These are phyloP conservation scores for Neurospora tetraspora DNA, from an alignment of 495 filamentous ascomycete genomes.

Conservation along the genomic window DNA sequence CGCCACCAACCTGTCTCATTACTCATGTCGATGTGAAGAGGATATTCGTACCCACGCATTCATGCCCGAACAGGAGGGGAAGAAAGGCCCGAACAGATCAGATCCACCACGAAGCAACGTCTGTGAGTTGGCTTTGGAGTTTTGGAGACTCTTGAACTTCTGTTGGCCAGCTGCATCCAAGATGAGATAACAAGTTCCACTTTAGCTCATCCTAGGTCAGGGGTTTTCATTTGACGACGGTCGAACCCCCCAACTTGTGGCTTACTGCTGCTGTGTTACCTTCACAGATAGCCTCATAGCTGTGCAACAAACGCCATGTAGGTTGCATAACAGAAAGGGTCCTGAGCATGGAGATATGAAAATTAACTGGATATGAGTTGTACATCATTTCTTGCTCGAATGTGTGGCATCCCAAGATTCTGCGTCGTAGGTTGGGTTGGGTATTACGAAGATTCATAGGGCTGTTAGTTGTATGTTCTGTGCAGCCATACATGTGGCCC, in stretches of 20 bases:
- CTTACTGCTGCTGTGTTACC: neutral
- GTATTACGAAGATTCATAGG: neutral
- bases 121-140: neutral
- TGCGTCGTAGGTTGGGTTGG: neutral
- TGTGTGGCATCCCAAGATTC: neutral
- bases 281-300: neutral
- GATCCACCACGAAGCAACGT: neutral
- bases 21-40: neutral
- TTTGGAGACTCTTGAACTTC: neutral
- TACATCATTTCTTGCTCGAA: neutral
- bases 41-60: neutral
- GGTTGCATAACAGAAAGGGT: neutral
- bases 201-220: neutral
- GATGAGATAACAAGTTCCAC: neutral
- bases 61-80: neutral
- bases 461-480: neutral
- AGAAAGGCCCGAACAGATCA: neutral
- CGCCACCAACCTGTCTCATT: neutral
- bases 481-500: neutral
- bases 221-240: neutral
- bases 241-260: neutral
- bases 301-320: neutral
- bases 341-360: neutral
- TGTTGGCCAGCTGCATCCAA: neutral
- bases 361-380: neutral